Conservation (phyloP, 2,329 filamentous ascomycete species). For the Apiospora hydei region DNA sequence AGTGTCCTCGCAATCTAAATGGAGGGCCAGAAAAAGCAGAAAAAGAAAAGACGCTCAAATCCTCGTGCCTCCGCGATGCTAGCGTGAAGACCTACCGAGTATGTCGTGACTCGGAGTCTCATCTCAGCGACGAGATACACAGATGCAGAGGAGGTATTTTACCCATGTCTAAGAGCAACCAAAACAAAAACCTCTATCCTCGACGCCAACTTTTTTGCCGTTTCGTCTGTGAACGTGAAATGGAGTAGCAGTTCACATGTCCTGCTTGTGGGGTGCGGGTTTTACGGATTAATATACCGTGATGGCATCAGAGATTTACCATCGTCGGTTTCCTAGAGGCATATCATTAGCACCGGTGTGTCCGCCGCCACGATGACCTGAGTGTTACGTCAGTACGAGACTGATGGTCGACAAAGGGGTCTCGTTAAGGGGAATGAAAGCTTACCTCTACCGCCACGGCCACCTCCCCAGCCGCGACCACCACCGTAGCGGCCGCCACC, state of each 20-base stretch:
- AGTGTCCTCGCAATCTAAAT: slow-evolving; percentile 9
- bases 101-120: slow-evolving; percentile 11
- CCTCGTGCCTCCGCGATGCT: slow-evolving; percentile 3
- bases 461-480: slow-evolving; percentile 69
- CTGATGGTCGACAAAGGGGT: neutral
- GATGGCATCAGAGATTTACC: slow-evolving; percentile 35
- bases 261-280: slow-evolving; percentile 23
- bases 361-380: slow-evolving; percentile 40
- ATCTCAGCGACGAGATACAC: slow-evolving; percentile 20
- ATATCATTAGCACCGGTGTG: slow-evolving; percentile 53
- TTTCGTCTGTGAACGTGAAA: slow-evolving; percentile 35
- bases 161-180: slow-evolving; percentile 43
- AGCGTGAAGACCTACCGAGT: slow-evolving; percentile 2
- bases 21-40: slow-evolving; percentile 13
- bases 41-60: neutral
- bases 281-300: slow-evolving; percentile 24
- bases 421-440: slow-evolving; percentile 44
- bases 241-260: slow-evolving; percentile 30
- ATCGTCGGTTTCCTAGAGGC: slow-evolving; percentile 45
- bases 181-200: slow-evolving; percentile 38
- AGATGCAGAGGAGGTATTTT: slow-evolving; percentile 27
- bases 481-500: slow-evolving; percentile 76
- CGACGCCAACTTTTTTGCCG: slow-evolving; percentile 44
- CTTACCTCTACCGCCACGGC: slow-evolving; percentile 67
- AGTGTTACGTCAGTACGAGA: slow-evolving; percentile 24